These are phyloP conservation scores for Penicillium sp. DNA, from an alignment of 2,329 filamentous ascomycete species.

Conservation along the genomic window DNA sequence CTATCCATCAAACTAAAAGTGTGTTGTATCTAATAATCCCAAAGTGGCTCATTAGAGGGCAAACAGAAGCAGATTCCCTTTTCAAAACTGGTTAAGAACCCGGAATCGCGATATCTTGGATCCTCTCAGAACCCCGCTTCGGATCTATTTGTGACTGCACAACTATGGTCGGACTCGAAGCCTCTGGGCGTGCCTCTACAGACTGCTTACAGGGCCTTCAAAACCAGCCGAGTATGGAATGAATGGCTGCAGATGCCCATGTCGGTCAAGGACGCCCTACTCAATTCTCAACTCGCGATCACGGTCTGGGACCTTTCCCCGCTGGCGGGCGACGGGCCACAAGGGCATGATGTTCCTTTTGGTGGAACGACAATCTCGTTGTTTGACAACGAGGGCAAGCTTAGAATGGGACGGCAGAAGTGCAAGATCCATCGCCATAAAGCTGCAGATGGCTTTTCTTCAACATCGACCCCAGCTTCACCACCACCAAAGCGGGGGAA, in stretches of 20 bases:
- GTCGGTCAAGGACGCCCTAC: constrained; percentile 79
- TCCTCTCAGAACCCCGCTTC: constrained; percentile 83
- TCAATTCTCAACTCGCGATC: constrained; percentile 83
- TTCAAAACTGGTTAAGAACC: constrained; percentile 77
- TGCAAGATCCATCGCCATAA: constrained; percentile 83
- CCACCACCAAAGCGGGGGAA: constrained; percentile 61
- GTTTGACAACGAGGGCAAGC: constrained; percentile 91
- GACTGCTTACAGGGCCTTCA: constrained; percentile 91
- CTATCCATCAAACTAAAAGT: background rate
- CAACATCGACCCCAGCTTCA: constrained; percentile 77
- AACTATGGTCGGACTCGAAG: constrained; percentile 96
- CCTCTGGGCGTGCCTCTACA: constrained; percentile 89
- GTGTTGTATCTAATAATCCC: constrained; percentile 18
- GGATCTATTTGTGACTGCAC: constrained; percentile 90
- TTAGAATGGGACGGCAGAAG: constrained; percentile 91
- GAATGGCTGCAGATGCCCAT: constrained; percentile 94
- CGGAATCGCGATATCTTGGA: constrained; percentile 83
- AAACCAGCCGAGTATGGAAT: constrained; percentile 77
- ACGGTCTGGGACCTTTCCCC: constrained; percentile 95
- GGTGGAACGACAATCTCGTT: constrained; percentile 89
- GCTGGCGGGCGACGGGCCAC: constrained; percentile 70
- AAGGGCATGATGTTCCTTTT: constrained; percentile 84
- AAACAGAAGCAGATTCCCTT: constrained; percentile 75
- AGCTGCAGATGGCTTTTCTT: constrained; percentile 82
- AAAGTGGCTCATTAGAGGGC: constrained; percentile 76